phyloP scores from a whole-genome alignment of 177 flowering plant genomes.

The Vitis hybrid region DNA sequence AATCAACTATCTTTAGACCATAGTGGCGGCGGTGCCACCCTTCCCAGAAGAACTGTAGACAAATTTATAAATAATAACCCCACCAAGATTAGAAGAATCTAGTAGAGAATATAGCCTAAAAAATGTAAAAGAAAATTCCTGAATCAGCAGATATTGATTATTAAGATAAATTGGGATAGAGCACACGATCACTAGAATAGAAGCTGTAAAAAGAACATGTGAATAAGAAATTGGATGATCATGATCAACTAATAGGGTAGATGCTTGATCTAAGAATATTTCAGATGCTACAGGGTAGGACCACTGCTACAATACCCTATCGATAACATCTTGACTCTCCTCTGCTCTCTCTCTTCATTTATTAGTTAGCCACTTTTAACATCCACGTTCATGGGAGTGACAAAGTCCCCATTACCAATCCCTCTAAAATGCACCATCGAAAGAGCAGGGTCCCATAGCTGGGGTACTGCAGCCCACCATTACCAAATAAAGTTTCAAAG shows the following conservation, averaged over 20 bases:
- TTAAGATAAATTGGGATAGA: background rate
- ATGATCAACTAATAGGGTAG: background rate
- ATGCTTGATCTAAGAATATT: background rate
- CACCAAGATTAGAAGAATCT: too few relatives aligned
- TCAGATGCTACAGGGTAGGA: background rate
- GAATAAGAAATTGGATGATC: background rate
- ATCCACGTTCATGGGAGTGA: constrained; percentile 41
- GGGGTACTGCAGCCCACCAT: constrained; percentile 20
- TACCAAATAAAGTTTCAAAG: constrained; percentile 10
- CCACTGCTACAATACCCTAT: background rate
- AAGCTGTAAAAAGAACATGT: constrained; percentile 2
- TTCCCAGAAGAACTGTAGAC: too few relatives aligned
- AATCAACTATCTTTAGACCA: too few relatives aligned
- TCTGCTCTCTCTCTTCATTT: constrained; percentile 25
- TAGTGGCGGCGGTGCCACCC: too few relatives aligned
- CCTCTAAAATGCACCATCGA: constrained; percentile 20
- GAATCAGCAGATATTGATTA: background rate
- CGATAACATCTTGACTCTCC: constrained; percentile 4
- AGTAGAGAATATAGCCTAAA: too few relatives aligned
- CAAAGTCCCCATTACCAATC: constrained; percentile 30
- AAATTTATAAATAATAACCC: too few relatives aligned
- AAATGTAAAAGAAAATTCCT: too few relatives aligned
- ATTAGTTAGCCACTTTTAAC: constrained; percentile 21
- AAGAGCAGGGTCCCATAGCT: constrained; percentile 26
- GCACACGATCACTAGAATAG: background rate